Evolutionary conservation across 2,329 filamentous ascomycete species (phyloP), one percentile per base, ranked within the genome.

Genomic region (Talaromyces sp.): DNA sequence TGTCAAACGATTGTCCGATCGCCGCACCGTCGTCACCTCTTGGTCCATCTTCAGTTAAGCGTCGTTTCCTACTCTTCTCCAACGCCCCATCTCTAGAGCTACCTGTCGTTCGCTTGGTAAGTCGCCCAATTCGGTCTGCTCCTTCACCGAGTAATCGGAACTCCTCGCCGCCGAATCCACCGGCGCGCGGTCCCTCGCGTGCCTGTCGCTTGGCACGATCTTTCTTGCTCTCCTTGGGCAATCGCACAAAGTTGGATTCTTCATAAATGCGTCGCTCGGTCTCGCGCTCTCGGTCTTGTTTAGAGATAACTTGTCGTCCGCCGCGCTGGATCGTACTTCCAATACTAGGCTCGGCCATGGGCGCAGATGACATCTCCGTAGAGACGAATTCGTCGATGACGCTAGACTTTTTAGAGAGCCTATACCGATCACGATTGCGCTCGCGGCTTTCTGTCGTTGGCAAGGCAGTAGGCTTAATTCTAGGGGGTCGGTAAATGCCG

Each of bases 81-180:
- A 91, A 71, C 0, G 84, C 83, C 65, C 82, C 78, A 55, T 81
- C 73, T 65, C 81, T 80, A 38, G 81, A 80, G 62, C 81, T 81
- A 17, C 60, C 60, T 1, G 55, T n/a, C 73, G 86, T 90, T 71
- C 85, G 84, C 75, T 86, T 86, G 7, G 93, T 97, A 70, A 96
- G 80, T 64, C 87, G 83, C 67, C 92, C 89, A 75, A 97, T 96
- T 51, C 93, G 84, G 76, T 96, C 91, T 56, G 93, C 85, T 8
- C 92, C 91, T 72, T 93, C 88, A 60, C 90, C 91, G 51, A 99
- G 79, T 27, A 89, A 87, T 64, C 88, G 85, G 91, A 92, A 98
- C 72, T 98, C 95, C 72, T 98, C 95, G 77, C 98, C 95, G 56
- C 95, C 95, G 63, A 93, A 93, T 77, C 90, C 97, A 75, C 81